Conservation (phyloP, 1,284 basidiomycete species). For the Sporisorium exsertum region DNA sequence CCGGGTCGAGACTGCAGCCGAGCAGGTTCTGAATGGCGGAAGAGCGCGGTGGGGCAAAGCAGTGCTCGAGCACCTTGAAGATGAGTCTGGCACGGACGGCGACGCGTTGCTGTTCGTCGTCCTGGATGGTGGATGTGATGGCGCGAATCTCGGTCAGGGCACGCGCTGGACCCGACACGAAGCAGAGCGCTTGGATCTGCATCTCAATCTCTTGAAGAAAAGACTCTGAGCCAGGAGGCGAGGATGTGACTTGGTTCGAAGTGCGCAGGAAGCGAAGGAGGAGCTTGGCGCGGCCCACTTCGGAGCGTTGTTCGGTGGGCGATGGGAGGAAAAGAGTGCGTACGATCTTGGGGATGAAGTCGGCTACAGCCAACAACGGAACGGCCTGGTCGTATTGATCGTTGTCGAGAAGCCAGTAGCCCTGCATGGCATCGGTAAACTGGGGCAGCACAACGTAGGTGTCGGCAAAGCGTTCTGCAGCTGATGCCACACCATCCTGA, state of each 20-base stretch:
- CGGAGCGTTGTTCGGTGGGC: slow-evolving; percentile 14
- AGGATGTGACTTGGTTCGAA: slow-evolving; percentile 38
- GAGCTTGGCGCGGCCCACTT: slow-evolving; percentile 38
- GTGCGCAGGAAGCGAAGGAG: slow-evolving; percentile 49
- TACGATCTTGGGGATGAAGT: slow-evolving; percentile 52
- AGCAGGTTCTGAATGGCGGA: slow-evolving; percentile 54
- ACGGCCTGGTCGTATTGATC: slow-evolving; percentile 47
- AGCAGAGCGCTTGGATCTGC: slow-evolving; percentile 45
- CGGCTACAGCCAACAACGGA: slow-evolving; percentile 37
- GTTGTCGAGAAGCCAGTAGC: slow-evolving; percentile 57
- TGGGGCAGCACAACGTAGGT: slow-evolving; percentile 47
- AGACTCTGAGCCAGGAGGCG: slow-evolving; percentile 27
- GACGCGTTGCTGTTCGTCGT: slow-evolving; percentile 38
- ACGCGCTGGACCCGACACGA: slow-evolving; percentile 38
- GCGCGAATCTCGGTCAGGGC: slow-evolving; percentile 40
- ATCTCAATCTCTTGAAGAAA: slow-evolving; percentile 45
- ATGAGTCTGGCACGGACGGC: slow-evolving; percentile 42
- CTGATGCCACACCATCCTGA: background rate
- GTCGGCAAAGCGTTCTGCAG: slow-evolving; percentile 43
- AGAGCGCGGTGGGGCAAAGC: slow-evolving; percentile 54
- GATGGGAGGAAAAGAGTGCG: slow-evolving; percentile 39
- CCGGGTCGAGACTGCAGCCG: slow-evolving; percentile 41
- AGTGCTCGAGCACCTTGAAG: slow-evolving; percentile 48
- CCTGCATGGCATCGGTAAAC: slow-evolving; percentile 50
- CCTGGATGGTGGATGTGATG: slow-evolving; percentile 28